A percentile compares a stretch with the other conserved stretches of the same genome.
Conservation (phyloP, 2,329 filamentous ascomycete species). For the Zalaria obscura region DNA sequence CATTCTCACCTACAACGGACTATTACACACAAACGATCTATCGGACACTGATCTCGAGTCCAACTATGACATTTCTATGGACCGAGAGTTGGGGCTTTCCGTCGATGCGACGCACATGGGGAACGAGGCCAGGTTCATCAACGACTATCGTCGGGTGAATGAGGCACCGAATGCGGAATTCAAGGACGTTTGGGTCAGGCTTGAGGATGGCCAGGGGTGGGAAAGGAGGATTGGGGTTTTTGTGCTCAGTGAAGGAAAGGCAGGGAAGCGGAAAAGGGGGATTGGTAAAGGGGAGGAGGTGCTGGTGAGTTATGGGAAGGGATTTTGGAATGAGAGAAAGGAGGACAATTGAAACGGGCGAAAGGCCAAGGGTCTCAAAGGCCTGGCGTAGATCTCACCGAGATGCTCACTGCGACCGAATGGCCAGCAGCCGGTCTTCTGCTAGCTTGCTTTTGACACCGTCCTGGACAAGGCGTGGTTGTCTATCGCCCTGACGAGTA, state of each 20-base stretch:
- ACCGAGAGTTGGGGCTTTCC: conserved; percentile 32
- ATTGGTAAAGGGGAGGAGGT: conserved; percentile 36
- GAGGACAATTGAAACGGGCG: neutral
- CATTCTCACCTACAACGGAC: conserved; percentile 36
- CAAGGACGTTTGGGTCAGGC: conserved; percentile 22
- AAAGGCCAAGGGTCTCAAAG: no score
- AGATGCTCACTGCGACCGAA: no score
- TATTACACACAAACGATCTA: conserved; percentile 29
- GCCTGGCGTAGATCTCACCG: no score
- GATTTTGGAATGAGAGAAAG: conserved; percentile 25
- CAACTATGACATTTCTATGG: conserved; percentile 37
- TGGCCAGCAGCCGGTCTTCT: no score
- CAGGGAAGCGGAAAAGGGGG: conserved; percentile 30
- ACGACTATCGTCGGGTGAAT: conserved; percentile 37
- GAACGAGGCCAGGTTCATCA: conserved; percentile 39
- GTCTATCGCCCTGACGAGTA: no score
- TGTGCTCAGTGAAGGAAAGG: conserved; percentile 34
- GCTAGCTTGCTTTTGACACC: no score
- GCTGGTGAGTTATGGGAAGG: conserved; percentile 39
- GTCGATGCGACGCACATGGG: conserved; percentile 34
- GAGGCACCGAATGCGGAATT: conserved; percentile 24
- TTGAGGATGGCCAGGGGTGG: conserved; percentile 20
- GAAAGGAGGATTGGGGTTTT: conserved; percentile 37
- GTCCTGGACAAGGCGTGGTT: no score
- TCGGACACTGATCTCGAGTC: conserved; percentile 28